Evolutionary conservation across 129 eudicot genomes (phyloP), one percentile per base, ranked within the genome.

Genomic region (Sambucus nigra): DNA sequence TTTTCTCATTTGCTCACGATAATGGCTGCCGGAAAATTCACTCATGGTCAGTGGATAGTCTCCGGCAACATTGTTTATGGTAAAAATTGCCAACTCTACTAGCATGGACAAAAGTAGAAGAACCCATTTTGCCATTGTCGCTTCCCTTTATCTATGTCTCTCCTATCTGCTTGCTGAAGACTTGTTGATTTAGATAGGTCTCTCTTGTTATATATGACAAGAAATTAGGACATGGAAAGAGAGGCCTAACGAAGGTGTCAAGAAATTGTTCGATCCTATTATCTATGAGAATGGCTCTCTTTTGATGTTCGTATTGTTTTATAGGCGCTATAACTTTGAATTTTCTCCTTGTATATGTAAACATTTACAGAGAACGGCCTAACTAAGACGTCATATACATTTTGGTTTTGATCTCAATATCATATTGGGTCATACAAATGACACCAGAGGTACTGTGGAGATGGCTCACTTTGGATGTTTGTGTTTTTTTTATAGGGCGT

Each of bases 201-300:
- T 64, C 32, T 41, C 53, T 47, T 27, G 21, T 40, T 44, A 51
- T 54, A 29, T 35, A 54, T 20, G 49, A 67, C 59, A 57, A 67
- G 49, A 68, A 45, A 64, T 51, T 47, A 56, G 69, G 73, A 60
- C 84, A 81, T 77, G 84, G 60, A 73, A 71, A 74, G 73, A 47
- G 61, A 25, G 78, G 73, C 51, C 75, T 21, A 76, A 73, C 80
- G 49, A 73, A 66, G 72, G 60, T 51, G 47, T 25, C 50, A 41
- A n/a, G n/a, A n/a, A n/a, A n/a, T n/a, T n/a, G n/a, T n/a, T n/a
- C n/a, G n/a, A n/a, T n/a, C n/a, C n/a, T n/a, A n/a, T n/a, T n/a
- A n/a, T n/a, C n/a, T n/a, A n/a, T n/a, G n/a, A n/a, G n/a, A n/a
- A n/a, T n/a, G n/a, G n/a, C n/a, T n/a, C n/a, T n/a, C n/a, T n/a